Percentiles rank a stretch among this genome's conserved stretches.
Conservation (phyloP, 2,329 filamentous ascomycete species). For the Sclerotinia minor region DNA sequence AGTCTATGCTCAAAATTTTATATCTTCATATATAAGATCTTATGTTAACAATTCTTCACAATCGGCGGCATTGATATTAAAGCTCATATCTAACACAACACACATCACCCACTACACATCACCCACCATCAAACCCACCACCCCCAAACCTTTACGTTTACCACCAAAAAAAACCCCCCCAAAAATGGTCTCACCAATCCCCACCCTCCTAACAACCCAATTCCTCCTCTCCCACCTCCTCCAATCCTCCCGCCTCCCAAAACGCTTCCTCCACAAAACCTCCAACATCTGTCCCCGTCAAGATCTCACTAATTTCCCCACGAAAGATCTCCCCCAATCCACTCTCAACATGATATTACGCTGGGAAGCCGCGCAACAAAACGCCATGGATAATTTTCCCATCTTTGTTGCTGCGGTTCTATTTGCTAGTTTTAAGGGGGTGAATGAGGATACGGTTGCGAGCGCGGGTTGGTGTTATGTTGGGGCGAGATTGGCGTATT, state of each 20-base stretch:
- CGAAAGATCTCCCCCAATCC: constrained; percentile 47
- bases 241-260: constrained; percentile 29
- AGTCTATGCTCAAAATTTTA: background rate
- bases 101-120: no score
- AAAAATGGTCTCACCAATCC: constrained; percentile 46
- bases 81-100: background rate
- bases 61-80: no score
- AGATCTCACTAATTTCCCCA: constrained; percentile 33
- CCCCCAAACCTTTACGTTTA: constrained; percentile 69
- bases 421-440: constrained; percentile 45
- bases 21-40: background rate
- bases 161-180: constrained; percentile 58
- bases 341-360: constrained; percentile 39
- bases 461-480: constrained; percentile 45
- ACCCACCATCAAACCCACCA: background rate
- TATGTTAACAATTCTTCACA: background rate
- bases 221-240: constrained; percentile 9
- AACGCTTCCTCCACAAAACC: background rate
- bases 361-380: constrained; percentile 10
- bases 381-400: constrained; percentile 46
- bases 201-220: constrained; percentile 16
- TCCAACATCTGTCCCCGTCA: constrained; percentile 14
- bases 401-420: constrained; percentile 45
- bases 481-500: constrained; percentile 46
- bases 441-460: constrained; percentile 45